phyloP scores from a whole-genome alignment of 2,329 filamentous ascomycete genomes.

The Hypoxylon sp. region DNA sequence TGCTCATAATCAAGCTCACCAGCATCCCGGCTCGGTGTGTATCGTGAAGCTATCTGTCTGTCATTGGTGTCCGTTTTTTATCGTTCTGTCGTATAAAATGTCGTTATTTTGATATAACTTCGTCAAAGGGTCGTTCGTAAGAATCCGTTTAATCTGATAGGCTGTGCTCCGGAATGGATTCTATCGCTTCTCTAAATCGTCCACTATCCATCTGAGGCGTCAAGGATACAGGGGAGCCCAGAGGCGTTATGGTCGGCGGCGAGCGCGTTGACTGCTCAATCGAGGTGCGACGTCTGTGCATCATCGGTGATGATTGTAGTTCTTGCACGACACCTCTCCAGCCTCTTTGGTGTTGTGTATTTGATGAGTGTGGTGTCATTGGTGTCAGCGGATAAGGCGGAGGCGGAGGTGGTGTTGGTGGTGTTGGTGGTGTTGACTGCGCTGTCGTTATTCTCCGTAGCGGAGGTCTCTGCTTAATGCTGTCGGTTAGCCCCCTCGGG shows the following conservation, averaged over 20 bases:
- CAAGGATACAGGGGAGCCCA: slow-evolving; percentile 36
- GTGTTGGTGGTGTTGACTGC: slow-evolving; percentile 54
- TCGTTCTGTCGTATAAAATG: slow-evolving; percentile 17
- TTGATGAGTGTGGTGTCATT: slow-evolving; percentile 53
- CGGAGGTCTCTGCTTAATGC: slow-evolving; percentile 56
- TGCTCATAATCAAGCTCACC: slow-evolving; percentile 27
- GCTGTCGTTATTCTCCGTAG: slow-evolving; percentile 63
- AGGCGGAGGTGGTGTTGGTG: slow-evolving; percentile 54
- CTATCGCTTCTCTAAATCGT: slow-evolving; percentile 26
- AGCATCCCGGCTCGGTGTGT: slow-evolving; percentile 6
- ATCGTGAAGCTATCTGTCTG: too few relatives aligned
- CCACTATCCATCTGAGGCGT: slow-evolving; percentile 28
- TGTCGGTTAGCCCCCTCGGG: slow-evolving; percentile 55
- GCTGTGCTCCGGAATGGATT: slow-evolving; percentile 25
- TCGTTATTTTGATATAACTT: slow-evolving; percentile 18
- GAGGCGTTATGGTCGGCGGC: slow-evolving; percentile 47
- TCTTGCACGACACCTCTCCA: slow-evolving; percentile 72
- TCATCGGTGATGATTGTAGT: slow-evolving; percentile 66
- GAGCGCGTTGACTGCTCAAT: slow-evolving; percentile 66
- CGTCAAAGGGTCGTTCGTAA: slow-evolving; percentile 31
- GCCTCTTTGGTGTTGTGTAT: slow-evolving; percentile 58
- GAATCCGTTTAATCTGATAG: slow-evolving; percentile 21
- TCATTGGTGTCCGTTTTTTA: too few relatives aligned
- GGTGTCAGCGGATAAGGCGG: slow-evolving; percentile 60
- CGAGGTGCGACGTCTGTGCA: slow-evolving; percentile 69